Percentiles rank a stretch among this genome's conserved stretches.
Evolutionary conservation across 2,329 filamentous ascomycete genomes (phyloP).

Genomic region (Cladosporium sp.): DNA sequence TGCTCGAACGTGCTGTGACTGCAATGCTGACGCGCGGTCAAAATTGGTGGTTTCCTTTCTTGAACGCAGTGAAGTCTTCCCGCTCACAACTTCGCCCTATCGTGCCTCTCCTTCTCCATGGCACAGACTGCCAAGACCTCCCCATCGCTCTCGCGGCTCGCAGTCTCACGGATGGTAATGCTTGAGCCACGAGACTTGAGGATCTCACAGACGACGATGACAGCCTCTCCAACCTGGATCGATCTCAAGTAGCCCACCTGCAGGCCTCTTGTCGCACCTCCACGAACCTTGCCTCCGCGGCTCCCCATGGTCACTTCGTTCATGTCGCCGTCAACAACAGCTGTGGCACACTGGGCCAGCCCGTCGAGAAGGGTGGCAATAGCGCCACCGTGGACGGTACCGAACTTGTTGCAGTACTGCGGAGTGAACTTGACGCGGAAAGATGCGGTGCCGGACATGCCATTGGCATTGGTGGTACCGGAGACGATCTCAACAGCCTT

Average conservation of each 20-base stretch:
- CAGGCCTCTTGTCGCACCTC: not conserved
- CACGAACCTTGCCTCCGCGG: not conserved
- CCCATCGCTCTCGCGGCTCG: not conserved
- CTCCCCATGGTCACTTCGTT: not conserved
- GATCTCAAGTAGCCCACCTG: slow-evolving; percentile 2
- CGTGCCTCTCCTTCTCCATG: slow-evolving; percentile 4
- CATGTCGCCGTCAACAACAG: slow-evolving; percentile 10
- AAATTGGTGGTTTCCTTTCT: not conserved
- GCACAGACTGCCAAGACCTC: not conserved
- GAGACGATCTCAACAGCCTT: slow-evolving; percentile 15
- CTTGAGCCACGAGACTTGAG: not conserved
- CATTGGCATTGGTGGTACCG: not conserved
- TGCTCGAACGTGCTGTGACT: not conserved
- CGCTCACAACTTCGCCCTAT: slow-evolving; percentile 2
- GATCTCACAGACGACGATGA: slow-evolving; percentile 7
- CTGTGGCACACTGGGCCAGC: slow-evolving; percentile 15
- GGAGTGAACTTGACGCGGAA: slow-evolving; percentile 16
- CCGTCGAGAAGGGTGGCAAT: slow-evolving; percentile 19
- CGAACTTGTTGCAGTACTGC: slow-evolving; percentile 16
- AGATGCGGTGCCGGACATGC: slow-evolving; percentile 6
- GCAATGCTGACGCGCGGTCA: not conserved
- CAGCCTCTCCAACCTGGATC: not conserved
- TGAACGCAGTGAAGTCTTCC: not conserved
- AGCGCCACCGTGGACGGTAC: slow-evolving; percentile 18
- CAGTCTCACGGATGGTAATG: not conserved